Evolutionary conservation across 2,329 filamentous ascomycete genomes (phyloP), one percentile per base, ranked within the genome.

Genomic region (Amesomyces nigricolor): DNA sequence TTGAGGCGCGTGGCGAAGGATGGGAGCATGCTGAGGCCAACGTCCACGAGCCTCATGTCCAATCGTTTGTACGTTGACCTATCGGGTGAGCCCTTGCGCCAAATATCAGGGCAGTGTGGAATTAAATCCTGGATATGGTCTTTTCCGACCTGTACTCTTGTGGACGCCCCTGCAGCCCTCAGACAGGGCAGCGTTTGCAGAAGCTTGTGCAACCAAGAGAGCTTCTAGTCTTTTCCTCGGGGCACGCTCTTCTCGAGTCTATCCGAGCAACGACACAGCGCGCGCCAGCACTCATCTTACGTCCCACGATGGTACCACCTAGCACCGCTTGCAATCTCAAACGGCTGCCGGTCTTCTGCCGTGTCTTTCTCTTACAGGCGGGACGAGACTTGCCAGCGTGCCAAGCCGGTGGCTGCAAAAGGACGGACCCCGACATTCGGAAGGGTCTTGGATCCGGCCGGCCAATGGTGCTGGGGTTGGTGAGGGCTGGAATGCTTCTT

Each of bases 221-320:
- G 39, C 29, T 35, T 51, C 39, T 22, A n/a, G 32, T 29, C n/a
- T 43, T 13, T 16, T 45, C 30, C 9, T 38, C 35, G 9, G 22
- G 35, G n/a, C 26, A 13, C 43, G 14, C 43, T 14, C 7, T 29
- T 53, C 38, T 19, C 38, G 47, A 13, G 29, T 26, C n/a, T 29
- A 14, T 14, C 5, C 26, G 19, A 17, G n/a, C 8, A 14, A 13
- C 14, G 17, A 32, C 37, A 17, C 14, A 26, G n/a, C 30, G 17
- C 11, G 5, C 35, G 10, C 22, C 43, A 35, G 32, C 30, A 17
- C n/a, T 13, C 22, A 38, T 29, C 40, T 30, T 10, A 26, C 26
- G 38, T 48, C 44, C 44, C 29, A 30, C 38, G 35, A 45, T 42
- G 47, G 48, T 55, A 22, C 30, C 32, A 51, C 53, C 19, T 53